Evolutionary conservation across 1,284 basidiomycete genomes (phyloP), one percentile per base, ranked within the genome.

Genomic region (Ceratobasidium sp.): DNA sequence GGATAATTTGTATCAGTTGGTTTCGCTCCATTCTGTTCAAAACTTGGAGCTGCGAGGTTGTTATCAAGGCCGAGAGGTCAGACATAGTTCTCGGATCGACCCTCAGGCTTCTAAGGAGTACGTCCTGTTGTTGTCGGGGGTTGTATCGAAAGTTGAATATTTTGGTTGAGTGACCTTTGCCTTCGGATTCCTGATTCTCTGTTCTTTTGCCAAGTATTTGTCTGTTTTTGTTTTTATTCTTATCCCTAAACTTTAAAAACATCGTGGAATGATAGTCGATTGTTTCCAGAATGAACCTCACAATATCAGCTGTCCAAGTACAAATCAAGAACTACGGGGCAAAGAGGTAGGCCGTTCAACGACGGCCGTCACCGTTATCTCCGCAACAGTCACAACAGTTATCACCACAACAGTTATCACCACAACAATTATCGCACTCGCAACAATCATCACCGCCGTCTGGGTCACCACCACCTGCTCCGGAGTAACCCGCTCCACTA

Each of bases 351-450:
- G 2, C 34, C 29, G 31, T 34, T 58, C 27, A 64, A 29, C 62
- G 48, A n/a, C 46, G 29, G 1, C 29, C 48, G 11, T 48, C 61
- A 8, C 34, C 16, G 19, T 63, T 24, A 6, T 48, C 24, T 1
- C 24, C 37, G 16, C 34, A 16, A 46, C 61, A 63, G 7, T 63
- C 43, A 19, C 39, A 63, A 39, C 61, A 61, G 14, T 61, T 27
- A 16, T 61, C 58, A 14, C 54, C 54, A 19, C 29, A 41, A 31
- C 58, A 61, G 24, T 41, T 11, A n/a, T 41, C 58, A 16, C 58
- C 58, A 41, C 58, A 61, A 41, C 58, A 61, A 13, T 61, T 31
- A 41, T 22, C 58, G 24, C 61, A 41, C 22, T 46, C 61, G 24
- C 61, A 63, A 43, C 61, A 64, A 49, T 27, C 62, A 16, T 34